A percentile compares a stretch with the other conserved stretches of the same genome.
These are phyloP conservation scores for Avena atlantica DNA, from an alignment of 176 grass and related monocot genomes.

Conservation along the genomic window DNA sequence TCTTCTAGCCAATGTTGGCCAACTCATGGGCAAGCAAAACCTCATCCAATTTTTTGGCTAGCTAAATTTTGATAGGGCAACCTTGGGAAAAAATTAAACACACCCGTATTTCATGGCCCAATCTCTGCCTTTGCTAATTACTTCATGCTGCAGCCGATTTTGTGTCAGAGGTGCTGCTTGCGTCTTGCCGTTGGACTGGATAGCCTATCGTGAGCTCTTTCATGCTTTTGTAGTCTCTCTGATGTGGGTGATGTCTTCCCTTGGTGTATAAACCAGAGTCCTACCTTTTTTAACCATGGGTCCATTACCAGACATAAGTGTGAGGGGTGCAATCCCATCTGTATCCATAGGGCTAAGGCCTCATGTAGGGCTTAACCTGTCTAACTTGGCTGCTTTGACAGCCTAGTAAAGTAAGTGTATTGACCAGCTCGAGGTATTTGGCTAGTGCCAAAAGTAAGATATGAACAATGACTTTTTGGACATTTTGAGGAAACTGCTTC, in stretches of 20 bases:
- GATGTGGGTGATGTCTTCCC: not conserved
- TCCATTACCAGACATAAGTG: not conserved
- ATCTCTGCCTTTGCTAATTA: not conserved
- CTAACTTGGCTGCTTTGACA: not conserved
- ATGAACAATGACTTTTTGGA: not conserved
- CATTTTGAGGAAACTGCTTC: no score
- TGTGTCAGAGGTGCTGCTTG: not conserved
- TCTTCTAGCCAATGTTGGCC: not conserved
- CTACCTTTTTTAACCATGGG: not conserved
- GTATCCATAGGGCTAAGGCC: conserved; percentile 1
- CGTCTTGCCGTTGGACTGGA: not conserved
- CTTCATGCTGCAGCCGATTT: not conserved
- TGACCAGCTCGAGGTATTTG: not conserved
- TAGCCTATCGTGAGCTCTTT: not conserved
- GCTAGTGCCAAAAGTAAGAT: not conserved
- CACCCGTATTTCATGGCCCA: not conserved
- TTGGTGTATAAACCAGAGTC: conserved; percentile 20
- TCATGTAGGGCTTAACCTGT: conserved; percentile 1
- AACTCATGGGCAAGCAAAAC: conserved; percentile 4
- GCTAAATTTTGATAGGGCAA: not conserved
- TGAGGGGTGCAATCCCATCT: not conserved
- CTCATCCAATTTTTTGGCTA: not conserved
- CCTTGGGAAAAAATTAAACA: not conserved
- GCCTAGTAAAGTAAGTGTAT: conserved; percentile 10
- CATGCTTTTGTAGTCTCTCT: conserved; percentile 3